Base-by-base conservation (phyloP, 1,139 yeast genomes). In the Hansenula lynferdii region DNA sequence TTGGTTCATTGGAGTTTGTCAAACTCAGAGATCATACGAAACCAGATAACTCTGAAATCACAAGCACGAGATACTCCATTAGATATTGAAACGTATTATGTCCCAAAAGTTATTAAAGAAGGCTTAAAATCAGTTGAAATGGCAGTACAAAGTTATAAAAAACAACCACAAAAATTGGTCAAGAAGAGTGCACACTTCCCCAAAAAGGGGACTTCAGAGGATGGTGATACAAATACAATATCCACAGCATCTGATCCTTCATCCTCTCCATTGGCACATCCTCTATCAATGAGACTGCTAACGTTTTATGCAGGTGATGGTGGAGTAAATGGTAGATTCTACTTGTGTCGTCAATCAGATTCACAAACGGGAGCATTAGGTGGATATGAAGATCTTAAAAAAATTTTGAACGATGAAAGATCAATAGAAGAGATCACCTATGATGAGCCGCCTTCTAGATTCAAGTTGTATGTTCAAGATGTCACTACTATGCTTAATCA, bases 401-500 rank as follows among this genome's bases (percentile, higher is more conserved):
- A 27, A 9, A 37, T 51, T 12, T 56, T 52, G 19, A 38, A 53
- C 6, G 48, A 49, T 12, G 46, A 43, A 5, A 42, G 34, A 24
- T 25, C 47, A 5, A 47, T 55, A 7, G 36, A 34, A 10, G 50
- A 45, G 14, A 22, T 51, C 29, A 15, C 44, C 15, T 44, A 50
- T 3, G 48, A 52, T 2, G 49, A 52, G 1, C 50, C 54, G 16
- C 66, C 71, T 0, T 64, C 75, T 2, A 49, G 57, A 14, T 73
- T 73, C 55, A 71, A 69, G 39, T 49, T 73, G n/a, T 72, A 70
- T 41, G 77, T 72, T n/a, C 72, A 72, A 45, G 78, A 73, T 53
- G 65, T 70, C 1, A 62, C 68, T 37, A 54, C 58, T 21, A 60
- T 67, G 61, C 50, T 71, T 20, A 45, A 50, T 2, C 60, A 59